Percentiles rank a stretch among this genome's conserved stretches.
These are phyloP conservation scores for Arabis alpina DNA, from an alignment of 345 rosid species.

Conservation along the genomic window DNA sequence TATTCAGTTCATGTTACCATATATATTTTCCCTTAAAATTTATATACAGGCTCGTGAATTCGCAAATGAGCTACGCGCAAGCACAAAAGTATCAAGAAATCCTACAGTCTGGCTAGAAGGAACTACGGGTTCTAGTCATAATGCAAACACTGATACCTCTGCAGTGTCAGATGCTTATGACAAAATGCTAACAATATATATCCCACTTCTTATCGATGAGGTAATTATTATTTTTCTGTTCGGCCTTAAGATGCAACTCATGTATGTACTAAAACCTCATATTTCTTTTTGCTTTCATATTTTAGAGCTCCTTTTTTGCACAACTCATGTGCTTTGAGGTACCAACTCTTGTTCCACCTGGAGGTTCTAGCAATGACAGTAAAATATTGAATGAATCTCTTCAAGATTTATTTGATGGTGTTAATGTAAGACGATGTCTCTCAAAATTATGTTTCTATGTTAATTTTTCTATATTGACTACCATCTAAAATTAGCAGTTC, in stretches of 20 bases:
- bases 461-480: too few species aligned
- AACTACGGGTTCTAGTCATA: conserved; percentile 67
- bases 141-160: conserved; percentile 60
- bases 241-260: conserved; percentile 1
- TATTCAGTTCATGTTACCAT: conserved; percentile 12
- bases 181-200: conserved; percentile 80
- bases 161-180: conserved; percentile 88
- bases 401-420: conserved; percentile 86
- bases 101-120: conserved; percentile 91
- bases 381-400: conserved; percentile 69
- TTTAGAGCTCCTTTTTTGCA: conserved; percentile 93
- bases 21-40: conserved; percentile 1
- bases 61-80: conserved; percentile 94
- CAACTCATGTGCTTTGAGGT: conserved; percentile 96
- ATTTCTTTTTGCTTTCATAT: conserved; percentile 35
- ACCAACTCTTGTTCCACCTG: conserved; percentile 54
- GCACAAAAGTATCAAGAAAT: conserved; percentile 83
- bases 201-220: conserved; percentile 94
- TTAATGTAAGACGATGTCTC: conserved; percentile 55
- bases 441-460: too few species aligned
- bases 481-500: too few species aligned
- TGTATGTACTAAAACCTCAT: conserved; percentile 16
- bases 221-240: conserved; percentile 41
- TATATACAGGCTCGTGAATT: conserved; percentile 79
- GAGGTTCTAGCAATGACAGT: too few species aligned